Evolutionary conservation across 257 asterid species (phyloP).

Genomic region (Fraxinus excelsior): DNA sequence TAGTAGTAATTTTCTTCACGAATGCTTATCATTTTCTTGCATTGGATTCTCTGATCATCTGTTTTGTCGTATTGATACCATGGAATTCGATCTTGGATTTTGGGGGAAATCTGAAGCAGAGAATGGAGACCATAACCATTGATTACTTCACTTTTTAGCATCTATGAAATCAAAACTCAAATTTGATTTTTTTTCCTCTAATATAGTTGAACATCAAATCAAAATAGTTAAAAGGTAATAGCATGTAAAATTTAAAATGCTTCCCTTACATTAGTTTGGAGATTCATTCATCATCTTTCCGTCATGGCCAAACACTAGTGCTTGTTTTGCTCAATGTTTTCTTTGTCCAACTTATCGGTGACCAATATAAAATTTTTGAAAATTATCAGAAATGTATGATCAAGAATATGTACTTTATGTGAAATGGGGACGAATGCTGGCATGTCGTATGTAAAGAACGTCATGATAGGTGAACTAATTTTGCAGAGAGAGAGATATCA

Average conservation of each 20-base stretch:
- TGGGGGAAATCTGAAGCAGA: not conserved
- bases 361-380: not conserved
- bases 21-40: not conserved
- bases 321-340: conserved; percentile 9
- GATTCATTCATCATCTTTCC: not conserved
- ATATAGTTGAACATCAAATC: not conserved
- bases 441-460: conserved; percentile 11
- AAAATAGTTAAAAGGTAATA: not conserved
- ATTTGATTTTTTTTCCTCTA: not conserved
- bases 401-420: conserved; percentile 1
- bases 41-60: not conserved
- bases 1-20: not conserved
- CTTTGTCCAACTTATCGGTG: not conserved
- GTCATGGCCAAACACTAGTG: not conserved
- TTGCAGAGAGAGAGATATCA: conserved; percentile 47
- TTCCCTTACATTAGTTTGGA: not conserved
- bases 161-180: not conserved
- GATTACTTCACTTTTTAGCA: not conserved
- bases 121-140: not conserved
- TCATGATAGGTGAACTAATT: conserved; percentile 27
- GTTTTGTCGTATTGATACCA: not conserved
- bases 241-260: not conserved
- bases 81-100: not conserved
- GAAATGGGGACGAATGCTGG: conserved; percentile 6
- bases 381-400: not conserved